Evolutionary conservation across 2,329 filamentous ascomycete genomes (phyloP).

Genomic region (Teratosphaeriaceae sp.): DNA sequence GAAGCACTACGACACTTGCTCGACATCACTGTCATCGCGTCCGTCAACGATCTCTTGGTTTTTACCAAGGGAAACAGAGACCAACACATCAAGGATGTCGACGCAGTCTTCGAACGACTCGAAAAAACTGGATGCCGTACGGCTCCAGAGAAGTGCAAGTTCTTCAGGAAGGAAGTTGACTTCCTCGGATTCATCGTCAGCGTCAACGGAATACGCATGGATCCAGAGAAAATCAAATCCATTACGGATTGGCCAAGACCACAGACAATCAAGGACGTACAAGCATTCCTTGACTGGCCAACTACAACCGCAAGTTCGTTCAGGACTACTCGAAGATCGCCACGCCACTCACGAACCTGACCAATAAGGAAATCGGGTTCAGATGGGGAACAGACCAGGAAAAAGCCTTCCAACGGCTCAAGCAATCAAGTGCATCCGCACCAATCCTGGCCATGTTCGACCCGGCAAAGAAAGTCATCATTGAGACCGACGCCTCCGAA

Average conservation of each 20-base stretch:
- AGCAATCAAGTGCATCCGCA: conserved; percentile 1
- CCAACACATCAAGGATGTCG: conserved; percentile 21
- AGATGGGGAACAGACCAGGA: conserved; percentile 6
- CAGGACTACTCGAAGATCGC: conserved; percentile 9
- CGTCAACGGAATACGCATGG: conserved; percentile 20
- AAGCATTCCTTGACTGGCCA: conserved; percentile 16
- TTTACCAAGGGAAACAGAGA: conserved; percentile 19
- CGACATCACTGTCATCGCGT: conserved; percentile 17
- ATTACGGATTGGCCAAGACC: conserved; percentile 21
- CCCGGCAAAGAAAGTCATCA: conserved; percentile 2
- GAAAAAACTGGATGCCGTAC: conserved; percentile 11
- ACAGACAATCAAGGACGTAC: conserved; percentile 17
- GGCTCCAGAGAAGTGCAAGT: conserved; percentile 24
- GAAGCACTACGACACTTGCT: conserved; percentile 18
- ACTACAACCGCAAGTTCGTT: conserved; percentile 14
- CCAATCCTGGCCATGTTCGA: conserved; percentile 10
- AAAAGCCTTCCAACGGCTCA: conserved; percentile 5
- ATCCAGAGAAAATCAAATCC: conserved; percentile 20
- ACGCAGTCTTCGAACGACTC: conserved; percentile 21
- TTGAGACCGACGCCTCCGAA: conserved; percentile 6
- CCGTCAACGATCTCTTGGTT: conserved; percentile 25
- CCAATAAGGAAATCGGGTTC: conserved; percentile 7
- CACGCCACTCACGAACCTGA: conserved; percentile 9
- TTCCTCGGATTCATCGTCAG: conserved; percentile 29
- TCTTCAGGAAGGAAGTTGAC: conserved; percentile 22